Base-by-base conservation (phyloP, 495 filamentous ascomycete genomes). In the Penicillium angulare region DNA sequence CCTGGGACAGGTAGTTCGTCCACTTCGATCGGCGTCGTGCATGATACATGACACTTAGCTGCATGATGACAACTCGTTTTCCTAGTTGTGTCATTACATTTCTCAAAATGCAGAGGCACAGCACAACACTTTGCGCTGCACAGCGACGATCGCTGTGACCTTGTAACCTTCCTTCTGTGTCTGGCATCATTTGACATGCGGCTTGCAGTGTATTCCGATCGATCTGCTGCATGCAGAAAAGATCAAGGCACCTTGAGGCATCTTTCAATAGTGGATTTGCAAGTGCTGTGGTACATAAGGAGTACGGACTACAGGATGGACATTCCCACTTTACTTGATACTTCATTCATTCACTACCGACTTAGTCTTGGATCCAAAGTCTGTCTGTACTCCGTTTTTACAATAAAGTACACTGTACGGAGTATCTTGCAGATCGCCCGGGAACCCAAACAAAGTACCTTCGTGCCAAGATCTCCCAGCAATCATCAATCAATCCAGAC, bases 341-440 rank as follows among this genome's bases (percentile, higher is more conserved):
- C n/a, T n/a, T n/a, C n/a, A n/a, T n/a, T n/a, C n/a, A n/a, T n/a
- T n/a, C n/a, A n/a, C n/a, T n/a, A n/a, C n/a, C n/a, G n/a, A n/a
- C n/a, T n/a, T n/a, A n/a, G n/a, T n/a, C n/a, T n/a, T n/a, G n/a
- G n/a, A n/a, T n/a, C n/a, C n/a, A n/a, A n/a, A n/a, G n/a, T n/a
- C n/a, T n/a, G n/a, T n/a, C n/a, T n/a, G n/a, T n/a, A n/a, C n/a
- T n/a, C n/a, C n/a, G n/a, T n/a, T n/a, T n/a, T n/a, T n/a, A n/a
- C n/a, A n/a, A n/a, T n/a, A 31, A 31, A 31, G 27, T 31, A 31
- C 26, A 27, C 10, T 5, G 5, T 27, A 27, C 27, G 27, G 27
- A 31, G 27, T 31, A 31, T 43, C 45, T 17, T 45, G 47, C 53
- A 55, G 47, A 50, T 40, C 52, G 7, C 13, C 16, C 34, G 34